Evolutionary conservation across 768 basidiomycete species (phyloP).

Genomic region (Tylopilus rubrobrunneus): DNA sequence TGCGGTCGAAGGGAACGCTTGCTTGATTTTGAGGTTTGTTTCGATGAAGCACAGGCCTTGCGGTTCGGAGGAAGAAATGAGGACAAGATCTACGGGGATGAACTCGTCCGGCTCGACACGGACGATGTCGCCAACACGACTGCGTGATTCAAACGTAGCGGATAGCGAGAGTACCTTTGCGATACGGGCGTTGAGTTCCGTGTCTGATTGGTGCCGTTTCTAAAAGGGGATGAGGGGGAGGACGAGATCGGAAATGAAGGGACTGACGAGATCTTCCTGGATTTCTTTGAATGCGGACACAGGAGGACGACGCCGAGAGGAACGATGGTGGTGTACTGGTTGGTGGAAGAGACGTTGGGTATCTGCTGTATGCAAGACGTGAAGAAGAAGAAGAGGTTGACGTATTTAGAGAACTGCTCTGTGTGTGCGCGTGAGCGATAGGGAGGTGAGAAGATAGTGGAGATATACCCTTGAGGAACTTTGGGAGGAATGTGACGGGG

Average conservation of each 20-base stretch:
- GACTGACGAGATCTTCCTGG: slow-evolving; percentile 77
- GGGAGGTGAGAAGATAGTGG: background rate
- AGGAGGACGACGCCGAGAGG: slow-evolving; percentile 86
- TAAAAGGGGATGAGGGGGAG: slow-evolving; percentile 28
- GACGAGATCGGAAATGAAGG: background rate
- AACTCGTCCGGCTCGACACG: slow-evolving; percentile 89
- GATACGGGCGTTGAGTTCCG: slow-evolving; percentile 80
- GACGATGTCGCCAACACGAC: slow-evolving; percentile 86
- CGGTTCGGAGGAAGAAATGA: slow-evolving; percentile 88
- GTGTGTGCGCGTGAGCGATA: slow-evolving; percentile 11
- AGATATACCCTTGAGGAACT: slow-evolving; percentile 82
- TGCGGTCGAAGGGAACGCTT: slow-evolving; percentile 81
- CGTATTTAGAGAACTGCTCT: slow-evolving; percentile 99
- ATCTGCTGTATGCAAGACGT: slow-evolving; percentile 97
- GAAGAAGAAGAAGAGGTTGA: slow-evolving; percentile 98
- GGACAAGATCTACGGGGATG: slow-evolving; percentile 91
- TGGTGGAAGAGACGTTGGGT: slow-evolving; percentile 95
- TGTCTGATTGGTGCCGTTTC: slow-evolving; percentile 97
- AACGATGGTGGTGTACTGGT: slow-evolving; percentile 89
- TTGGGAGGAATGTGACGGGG: slow-evolving; percentile 78
- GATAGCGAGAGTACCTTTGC: slow-evolving; percentile 70
- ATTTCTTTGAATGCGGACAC: slow-evolving; percentile 95
- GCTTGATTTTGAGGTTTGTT: slow-evolving; percentile 98
- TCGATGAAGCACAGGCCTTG: slow-evolving; percentile 98
- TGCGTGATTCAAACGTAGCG: slow-evolving; percentile 63